Conservation (phyloP, 176 grass and related monocot species). For the Cenchrus purpureus region DNA sequence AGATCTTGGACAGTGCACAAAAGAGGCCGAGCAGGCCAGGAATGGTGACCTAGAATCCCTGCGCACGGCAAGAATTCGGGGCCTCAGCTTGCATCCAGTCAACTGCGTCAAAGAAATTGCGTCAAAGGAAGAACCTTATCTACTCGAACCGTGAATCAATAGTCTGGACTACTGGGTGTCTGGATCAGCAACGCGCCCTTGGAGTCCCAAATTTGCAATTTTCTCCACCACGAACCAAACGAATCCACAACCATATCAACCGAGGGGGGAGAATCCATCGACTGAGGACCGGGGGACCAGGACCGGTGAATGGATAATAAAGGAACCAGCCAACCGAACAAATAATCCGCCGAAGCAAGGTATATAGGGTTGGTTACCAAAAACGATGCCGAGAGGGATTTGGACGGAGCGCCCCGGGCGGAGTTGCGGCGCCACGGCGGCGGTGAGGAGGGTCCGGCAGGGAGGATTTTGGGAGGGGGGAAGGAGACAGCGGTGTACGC, state of each 20-base stretch:
- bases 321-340: background rate
- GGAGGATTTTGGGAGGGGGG: background rate
- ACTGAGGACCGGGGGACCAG: background rate
- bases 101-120: background rate
- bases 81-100: no score
- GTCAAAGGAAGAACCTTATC: background rate
- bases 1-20: background rate
- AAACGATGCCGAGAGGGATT: background rate
- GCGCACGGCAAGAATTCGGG: background rate
- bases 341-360: background rate
- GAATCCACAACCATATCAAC: background rate
- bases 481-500: no score
- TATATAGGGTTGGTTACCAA: background rate
- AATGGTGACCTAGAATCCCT: background rate
- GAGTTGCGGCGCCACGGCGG: background rate
- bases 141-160: background rate
- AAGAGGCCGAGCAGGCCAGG: no score
- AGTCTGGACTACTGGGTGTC: no score
- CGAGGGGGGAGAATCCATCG: background rate
- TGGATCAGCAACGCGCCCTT: no score
- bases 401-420: background rate
- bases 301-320: background rate
- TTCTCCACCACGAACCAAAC: background rate
- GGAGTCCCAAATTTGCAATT: no score
- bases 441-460: background rate